These are phyloP conservation scores for Aspergillus funiculosus DNA, from an alignment of 495 filamentous ascomycete species.

Conservation along the genomic window DNA sequence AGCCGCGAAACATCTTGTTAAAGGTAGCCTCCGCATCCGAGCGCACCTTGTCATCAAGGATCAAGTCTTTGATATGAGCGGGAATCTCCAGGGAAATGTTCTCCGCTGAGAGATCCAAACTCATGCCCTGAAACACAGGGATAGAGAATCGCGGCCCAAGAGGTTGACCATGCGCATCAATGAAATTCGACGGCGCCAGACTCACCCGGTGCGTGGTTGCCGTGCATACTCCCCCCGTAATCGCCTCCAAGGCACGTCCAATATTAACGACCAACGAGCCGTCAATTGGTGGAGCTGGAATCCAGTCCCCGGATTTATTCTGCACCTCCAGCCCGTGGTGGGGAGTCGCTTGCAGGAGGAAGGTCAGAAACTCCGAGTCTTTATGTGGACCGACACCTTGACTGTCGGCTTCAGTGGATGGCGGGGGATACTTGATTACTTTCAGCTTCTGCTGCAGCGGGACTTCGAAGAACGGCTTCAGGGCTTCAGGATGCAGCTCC, in stretches of 20 bases:
- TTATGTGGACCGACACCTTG: slow-evolving; percentile 89
- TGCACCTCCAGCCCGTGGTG: slow-evolving; percentile 86
- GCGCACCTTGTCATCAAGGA: slow-evolving; percentile 35
- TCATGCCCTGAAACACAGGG: slow-evolving; percentile 91
- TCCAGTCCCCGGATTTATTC: slow-evolving; percentile 76
- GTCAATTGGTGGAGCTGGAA: slow-evolving; percentile 50
- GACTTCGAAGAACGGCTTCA: slow-evolving; percentile 73
- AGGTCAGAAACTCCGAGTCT: slow-evolving; percentile 81
- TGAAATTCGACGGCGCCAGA: slow-evolving; percentile 29
- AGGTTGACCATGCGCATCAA: slow-evolving; percentile 19
- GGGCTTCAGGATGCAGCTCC: slow-evolving; percentile 62
- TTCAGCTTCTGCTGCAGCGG: slow-evolving; percentile 84
- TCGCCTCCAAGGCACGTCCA: slow-evolving; percentile 84
- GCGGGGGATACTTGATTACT: slow-evolving; percentile 79
- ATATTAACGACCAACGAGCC: slow-evolving; percentile 78
- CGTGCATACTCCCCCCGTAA: slow-evolving; percentile 83
- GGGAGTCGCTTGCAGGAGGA: slow-evolving; percentile 76
- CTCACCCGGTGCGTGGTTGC: slow-evolving; percentile 79
- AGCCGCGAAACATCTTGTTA: slow-evolving; percentile 41
- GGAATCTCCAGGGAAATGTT: slow-evolving; percentile 66
- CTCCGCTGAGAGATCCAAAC: slow-evolving; percentile 74
- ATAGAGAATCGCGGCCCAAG: slow-evolving; percentile 73
- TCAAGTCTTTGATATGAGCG: slow-evolving; percentile 48
- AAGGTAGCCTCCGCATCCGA: slow-evolving; percentile 44
- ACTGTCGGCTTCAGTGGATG: slow-evolving; percentile 26